A percentile compares a stretch with the other conserved stretches of the same genome.
phyloP scores from a whole-genome alignment of 225 moss, liverwort and hornwort genomes.

The Sphagnum contortum region DNA sequence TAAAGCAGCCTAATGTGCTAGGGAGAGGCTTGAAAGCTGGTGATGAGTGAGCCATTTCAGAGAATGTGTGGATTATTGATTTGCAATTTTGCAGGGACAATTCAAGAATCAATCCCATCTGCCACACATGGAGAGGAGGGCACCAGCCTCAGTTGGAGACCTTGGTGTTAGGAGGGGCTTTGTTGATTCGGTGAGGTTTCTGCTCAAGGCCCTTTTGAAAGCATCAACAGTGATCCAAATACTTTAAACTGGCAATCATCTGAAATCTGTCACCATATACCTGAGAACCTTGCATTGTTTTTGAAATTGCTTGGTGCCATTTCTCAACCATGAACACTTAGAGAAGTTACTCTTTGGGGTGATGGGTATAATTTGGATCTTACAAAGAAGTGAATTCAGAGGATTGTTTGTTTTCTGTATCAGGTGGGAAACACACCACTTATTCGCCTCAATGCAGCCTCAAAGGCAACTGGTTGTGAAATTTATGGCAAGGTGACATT shows the following conservation, averaged over 20 bases:
- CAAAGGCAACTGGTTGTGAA: constrained; percentile 83
- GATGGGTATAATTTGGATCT: background rate
- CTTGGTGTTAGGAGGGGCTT: constrained; percentile 56
- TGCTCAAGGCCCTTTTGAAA: background rate
- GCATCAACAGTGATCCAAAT: background rate
- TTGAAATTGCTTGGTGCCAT: background rate
- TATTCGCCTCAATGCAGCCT: constrained; percentile 85
- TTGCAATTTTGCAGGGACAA: constrained; percentile 2
- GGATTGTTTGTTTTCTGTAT: background rate
- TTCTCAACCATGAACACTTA: background rate
- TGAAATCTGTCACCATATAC: background rate
- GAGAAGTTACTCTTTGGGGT: background rate
- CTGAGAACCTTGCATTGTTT: background rate
- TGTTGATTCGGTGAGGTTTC: constrained; percentile 45
- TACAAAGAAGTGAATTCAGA: too few relatives aligned
- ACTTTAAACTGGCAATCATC: background rate
- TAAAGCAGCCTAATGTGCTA: too few relatives aligned
- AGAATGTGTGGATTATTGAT: too few relatives aligned
- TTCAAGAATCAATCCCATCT: constrained; percentile 6
- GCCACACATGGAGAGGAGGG: constrained; percentile 31
- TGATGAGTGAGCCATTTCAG: too few relatives aligned
- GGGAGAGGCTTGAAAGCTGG: too few relatives aligned
- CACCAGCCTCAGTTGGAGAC: constrained; percentile 38
- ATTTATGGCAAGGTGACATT: constrained; percentile 73
- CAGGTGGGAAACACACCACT: constrained; percentile 85